These are phyloP conservation scores for Lichtheimia ornata DNA, from an alignment of 371 early-diverging fungal species.

Conservation along the genomic window DNA sequence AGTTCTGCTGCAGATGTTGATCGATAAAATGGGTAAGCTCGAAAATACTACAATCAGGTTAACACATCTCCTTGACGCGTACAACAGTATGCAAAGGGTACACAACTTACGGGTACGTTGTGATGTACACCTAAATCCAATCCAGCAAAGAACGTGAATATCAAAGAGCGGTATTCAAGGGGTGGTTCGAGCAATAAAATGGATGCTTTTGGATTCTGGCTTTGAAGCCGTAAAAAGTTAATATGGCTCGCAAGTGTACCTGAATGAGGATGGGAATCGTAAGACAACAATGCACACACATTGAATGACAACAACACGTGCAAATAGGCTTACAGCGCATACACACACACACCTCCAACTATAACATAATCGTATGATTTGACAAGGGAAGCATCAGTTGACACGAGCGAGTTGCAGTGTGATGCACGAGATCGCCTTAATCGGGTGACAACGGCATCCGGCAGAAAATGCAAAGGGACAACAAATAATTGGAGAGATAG, in stretches of 20 bases:
- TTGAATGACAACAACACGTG: neutral
- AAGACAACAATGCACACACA: neutral
- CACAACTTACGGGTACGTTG: conserved; percentile 12
- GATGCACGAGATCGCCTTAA: conserved; percentile 6
- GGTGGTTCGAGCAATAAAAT: conserved; percentile 12
- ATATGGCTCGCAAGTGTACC: conserved; percentile 10
- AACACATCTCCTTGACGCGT: neutral
- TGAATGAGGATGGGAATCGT: neutral
- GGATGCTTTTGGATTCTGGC: conserved; percentile 9
- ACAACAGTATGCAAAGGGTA: neutral
- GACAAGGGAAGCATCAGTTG: conserved; percentile 1
- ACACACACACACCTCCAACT: conserved; percentile 7
- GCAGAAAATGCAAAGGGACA: conserved; percentile 13
- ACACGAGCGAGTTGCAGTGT: neutral
- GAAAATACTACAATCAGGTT: conserved; percentile 4
- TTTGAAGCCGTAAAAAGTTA: conserved; percentile 5
- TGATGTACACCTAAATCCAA: conserved; percentile 10
- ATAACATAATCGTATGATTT: conserved; percentile 14
- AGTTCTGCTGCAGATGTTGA: conserved; percentile 3
- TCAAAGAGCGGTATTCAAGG: conserved; percentile 6
- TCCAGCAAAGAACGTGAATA: conserved; percentile 11
- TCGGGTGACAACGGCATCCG: conserved; percentile 12
- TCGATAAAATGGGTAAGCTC: conserved; percentile 13
- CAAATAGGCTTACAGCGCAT: conserved; percentile 1
- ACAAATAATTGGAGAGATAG: conserved; percentile 10